Conservation (phyloP, 306 rosid genomes). For the Myrica gale region DNA sequence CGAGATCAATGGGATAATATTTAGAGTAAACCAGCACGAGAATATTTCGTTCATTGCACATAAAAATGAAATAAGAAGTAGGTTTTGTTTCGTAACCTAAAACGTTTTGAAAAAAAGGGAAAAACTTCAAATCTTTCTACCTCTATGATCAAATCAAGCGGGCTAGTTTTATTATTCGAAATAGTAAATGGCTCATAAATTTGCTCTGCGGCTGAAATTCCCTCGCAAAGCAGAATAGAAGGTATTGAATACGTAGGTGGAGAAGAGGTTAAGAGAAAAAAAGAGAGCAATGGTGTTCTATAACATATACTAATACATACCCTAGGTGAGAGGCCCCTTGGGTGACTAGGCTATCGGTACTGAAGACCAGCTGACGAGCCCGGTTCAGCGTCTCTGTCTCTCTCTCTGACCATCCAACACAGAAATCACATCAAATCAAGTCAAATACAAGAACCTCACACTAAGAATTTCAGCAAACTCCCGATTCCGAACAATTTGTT, state of each 20-base stretch:
- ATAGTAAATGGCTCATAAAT: not conserved
- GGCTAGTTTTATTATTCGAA: not conserved
- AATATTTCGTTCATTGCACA: not conserved
- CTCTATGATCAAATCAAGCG: not conserved
- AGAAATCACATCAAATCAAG: conserved; percentile 32
- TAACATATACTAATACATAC: conserved; percentile 30
- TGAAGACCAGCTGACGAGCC: conserved; percentile 93
- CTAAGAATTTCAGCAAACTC: conserved; percentile 25
- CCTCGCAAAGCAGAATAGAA: not conserved
- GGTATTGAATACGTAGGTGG: not conserved
- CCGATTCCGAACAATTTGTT: not conserved
- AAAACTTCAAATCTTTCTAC: not conserved
- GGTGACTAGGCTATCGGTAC: conserved; percentile 62
- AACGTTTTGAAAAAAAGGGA: not conserved
- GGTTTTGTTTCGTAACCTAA: not conserved
- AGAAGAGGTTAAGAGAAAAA: not conserved
- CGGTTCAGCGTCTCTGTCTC: conserved; percentile 97
- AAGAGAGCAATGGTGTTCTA: not conserved
- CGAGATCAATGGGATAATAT: not conserved
- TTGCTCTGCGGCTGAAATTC: not conserved
- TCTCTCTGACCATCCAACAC: conserved; percentile 55
- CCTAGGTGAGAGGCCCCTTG: conserved; percentile 71
- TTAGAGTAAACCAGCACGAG: not conserved
- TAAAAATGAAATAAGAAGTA: not conserved
- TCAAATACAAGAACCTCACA: not conserved